Percentiles rank a stretch among this genome's conserved stretches.
Conservation (phyloP, 2,329 filamentous ascomycete species). For the Penicillium sp. region DNA sequence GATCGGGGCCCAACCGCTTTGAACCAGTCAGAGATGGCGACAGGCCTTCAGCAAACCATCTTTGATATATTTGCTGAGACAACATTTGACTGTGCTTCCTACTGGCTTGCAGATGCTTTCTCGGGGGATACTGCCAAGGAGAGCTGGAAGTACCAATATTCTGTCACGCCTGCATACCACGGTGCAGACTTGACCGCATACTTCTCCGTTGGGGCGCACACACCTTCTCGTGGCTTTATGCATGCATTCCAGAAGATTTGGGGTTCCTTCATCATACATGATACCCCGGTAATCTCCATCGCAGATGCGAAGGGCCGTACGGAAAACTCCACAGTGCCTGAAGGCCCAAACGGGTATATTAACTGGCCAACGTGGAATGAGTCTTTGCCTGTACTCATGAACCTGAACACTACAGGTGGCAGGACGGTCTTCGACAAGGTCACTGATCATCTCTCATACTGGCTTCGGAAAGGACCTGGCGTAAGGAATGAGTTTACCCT, state of each 20-base stretch:
- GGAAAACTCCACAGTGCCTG: conserved; percentile 20
- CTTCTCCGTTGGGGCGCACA: conserved; percentile 17
- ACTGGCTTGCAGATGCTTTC: conserved; percentile 57
- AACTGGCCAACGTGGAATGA: conserved; percentile 39
- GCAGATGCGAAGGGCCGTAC: conserved; percentile 18
- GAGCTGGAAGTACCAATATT: conserved; percentile 55
- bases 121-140: conserved; percentile 24
- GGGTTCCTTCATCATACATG: conserved; percentile 50
- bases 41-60: conserved; percentile 55
- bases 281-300: conserved; percentile 34
- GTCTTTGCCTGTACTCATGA: conserved; percentile 41
- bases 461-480: conserved; percentile 28
- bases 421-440: conserved; percentile 13
- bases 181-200: conserved; percentile 59
- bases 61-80: conserved; percentile 56
- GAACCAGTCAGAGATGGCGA: conserved; percentile 50
- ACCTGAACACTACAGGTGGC: conserved; percentile 52
- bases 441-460: conserved; percentile 25
- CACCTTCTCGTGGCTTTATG: conserved; percentile 31
- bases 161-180: conserved; percentile 69
- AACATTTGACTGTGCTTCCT: conserved; percentile 57
- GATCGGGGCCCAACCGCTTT: conserved; percentile 47
- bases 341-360: conserved; percentile 23
- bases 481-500: conserved; percentile 44
- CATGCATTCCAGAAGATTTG: conserved; percentile 46